Percentiles rank a stretch among this genome's conserved stretches.
These are phyloP conservation scores for Pyricularia sp. DNA, from an alignment of 2,329 filamentous ascomycete species.

Conservation along the genomic window DNA sequence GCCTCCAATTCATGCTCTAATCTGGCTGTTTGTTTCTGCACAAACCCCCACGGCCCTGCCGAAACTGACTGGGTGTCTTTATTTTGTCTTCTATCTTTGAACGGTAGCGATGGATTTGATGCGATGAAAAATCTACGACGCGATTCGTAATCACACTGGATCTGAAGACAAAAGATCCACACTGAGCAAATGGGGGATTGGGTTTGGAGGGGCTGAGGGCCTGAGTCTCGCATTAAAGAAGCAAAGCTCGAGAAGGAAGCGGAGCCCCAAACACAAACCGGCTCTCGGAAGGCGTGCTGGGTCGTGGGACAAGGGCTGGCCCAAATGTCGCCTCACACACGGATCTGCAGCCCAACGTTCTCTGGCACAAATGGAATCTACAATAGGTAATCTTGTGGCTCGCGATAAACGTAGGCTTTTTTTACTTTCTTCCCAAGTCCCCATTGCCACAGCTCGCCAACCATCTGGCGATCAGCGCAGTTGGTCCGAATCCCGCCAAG, in stretches of 20 bases:
- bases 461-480: neutral
- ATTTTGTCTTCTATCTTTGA: neutral
- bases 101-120: neutral
- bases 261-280: neutral
- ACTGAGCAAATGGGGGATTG: neutral
- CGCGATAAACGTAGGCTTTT: neutral
- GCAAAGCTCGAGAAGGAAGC: neutral
- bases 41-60: neutral
- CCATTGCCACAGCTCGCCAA: neutral
- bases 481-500: neutral
- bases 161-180: neutral
- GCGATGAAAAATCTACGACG: neutral
- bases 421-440: neutral
- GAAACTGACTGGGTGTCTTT: neutral
- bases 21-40: neutral
- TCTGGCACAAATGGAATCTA: neutral
- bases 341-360: neutral
- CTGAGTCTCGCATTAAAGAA: neutral
- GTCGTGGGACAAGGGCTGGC: neutral
- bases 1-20: neutral
- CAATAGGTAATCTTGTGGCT: neutral
- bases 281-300: neutral
- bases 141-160: neutral
- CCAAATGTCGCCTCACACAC: neutral
- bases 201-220: neutral